Percentiles rank a stretch among this genome's conserved stretches.
Evolutionary conservation across 345 rosid species (phyloP).

Genomic region (Populus deltoides): DNA sequence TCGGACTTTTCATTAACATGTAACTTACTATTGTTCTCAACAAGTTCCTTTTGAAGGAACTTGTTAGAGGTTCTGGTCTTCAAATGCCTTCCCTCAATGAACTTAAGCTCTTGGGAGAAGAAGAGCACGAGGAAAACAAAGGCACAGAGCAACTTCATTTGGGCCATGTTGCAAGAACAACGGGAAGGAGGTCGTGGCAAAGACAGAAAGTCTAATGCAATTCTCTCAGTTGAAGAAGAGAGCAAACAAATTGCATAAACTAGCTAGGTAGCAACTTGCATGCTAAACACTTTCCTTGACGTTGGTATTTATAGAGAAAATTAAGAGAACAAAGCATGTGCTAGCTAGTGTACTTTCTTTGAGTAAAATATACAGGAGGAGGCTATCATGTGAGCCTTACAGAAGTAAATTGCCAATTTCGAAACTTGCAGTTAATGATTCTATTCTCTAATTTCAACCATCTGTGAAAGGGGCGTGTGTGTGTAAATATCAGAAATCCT

Average conservation of each 20-base stretch:
- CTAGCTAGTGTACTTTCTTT: neutral
- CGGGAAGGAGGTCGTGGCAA: neutral
- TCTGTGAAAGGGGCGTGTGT: no score
- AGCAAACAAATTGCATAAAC: neutral
- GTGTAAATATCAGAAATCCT: no score
- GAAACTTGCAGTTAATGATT: neutral
- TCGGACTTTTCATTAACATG: neutral
- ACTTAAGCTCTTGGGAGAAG: constrained; percentile 27
- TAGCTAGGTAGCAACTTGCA: neutral
- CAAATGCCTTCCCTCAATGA: constrained; percentile 42
- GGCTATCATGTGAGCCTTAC: neutral
- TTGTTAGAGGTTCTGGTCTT: constrained; percentile 10
- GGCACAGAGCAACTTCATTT: constrained; percentile 26
- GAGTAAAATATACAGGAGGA: neutral
- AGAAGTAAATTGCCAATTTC: neutral
- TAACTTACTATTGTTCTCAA: neutral
- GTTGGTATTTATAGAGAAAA: neutral
- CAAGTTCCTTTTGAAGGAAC: constrained; percentile 7
- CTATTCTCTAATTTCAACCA: no score
- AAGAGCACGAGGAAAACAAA: constrained; percentile 30
- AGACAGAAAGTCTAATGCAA: neutral
- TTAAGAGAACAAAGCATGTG: neutral
- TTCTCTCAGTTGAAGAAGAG: neutral
- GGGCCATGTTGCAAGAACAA: constrained; percentile 35
- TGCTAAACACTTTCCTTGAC: neutral